phyloP scores from a whole-genome alignment of 2,329 filamentous ascomycete species.

The Scedosporium boydii region DNA sequence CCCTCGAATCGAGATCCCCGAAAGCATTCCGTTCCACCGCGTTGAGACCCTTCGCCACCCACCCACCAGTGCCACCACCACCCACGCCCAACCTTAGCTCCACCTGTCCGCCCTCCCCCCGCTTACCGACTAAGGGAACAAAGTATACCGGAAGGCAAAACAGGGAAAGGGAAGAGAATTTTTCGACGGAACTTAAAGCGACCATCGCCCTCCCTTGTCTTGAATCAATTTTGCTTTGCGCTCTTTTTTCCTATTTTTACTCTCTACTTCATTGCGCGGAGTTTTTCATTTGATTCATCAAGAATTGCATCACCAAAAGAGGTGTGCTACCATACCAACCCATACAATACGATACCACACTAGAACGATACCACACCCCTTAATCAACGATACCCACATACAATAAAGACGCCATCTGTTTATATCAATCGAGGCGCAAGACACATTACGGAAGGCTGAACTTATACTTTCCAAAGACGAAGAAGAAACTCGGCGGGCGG shows the following conservation, averaged over 20 bases:
- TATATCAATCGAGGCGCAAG: background rate
- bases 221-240: background rate
- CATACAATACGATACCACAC: no score
- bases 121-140: background rate
- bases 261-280: background rate
- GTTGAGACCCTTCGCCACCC: background rate
- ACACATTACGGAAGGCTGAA: background rate
- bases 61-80: background rate
- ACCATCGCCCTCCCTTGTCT: background rate
- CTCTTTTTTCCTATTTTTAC: background rate
- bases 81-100: background rate
- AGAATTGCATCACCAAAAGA: background rate
- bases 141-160: background rate
- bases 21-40: background rate
- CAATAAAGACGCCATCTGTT: background rate
- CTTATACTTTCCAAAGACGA: background rate
- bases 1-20: background rate
- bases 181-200: background rate
- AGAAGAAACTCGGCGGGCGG: background rate
- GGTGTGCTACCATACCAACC: background rate
- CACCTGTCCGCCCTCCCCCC: background rate
- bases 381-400: background rate
- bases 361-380: background rate
- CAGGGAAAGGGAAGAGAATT: background rate
- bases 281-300: background rate